These are phyloP conservation scores for Parachaetomium inaequale DNA, from an alignment of 495 filamentous ascomycete genomes.

Conservation along the genomic window DNA sequence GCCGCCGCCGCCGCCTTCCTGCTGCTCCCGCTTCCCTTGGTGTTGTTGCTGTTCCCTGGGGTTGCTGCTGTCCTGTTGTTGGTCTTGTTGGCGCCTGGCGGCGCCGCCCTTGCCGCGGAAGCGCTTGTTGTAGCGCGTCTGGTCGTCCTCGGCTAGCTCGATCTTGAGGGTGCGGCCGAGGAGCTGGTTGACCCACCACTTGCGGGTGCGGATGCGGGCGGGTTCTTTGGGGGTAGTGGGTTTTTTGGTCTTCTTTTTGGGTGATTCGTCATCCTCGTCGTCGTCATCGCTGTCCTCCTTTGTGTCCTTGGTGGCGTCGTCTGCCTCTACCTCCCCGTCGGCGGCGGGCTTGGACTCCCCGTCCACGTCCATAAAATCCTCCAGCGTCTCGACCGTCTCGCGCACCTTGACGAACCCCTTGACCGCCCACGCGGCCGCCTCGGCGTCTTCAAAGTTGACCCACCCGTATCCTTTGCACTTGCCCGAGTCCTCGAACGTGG, in stretches of 20 bases:
- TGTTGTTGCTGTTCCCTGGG: conserved; percentile 36
- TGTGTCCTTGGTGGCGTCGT: conserved; percentile 38
- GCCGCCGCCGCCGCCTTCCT: conserved; percentile 4
- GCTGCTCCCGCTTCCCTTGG: conserved; percentile 47
- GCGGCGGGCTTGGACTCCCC: conserved; percentile 38
- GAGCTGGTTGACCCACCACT: conserved; percentile 79
- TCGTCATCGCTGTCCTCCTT: conserved; percentile 23
- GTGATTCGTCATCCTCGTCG: not conserved
- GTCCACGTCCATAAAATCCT: conserved; percentile 57
- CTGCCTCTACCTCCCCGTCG: conserved; percentile 44
- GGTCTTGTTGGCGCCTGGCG: conserved; percentile 13
- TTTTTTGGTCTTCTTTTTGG: conserved; percentile 11
- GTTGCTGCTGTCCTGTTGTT: conserved; percentile 11
- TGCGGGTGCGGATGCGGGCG: conserved; percentile 57
- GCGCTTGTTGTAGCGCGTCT: conserved; percentile 83
- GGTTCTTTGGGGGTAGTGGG: conserved; percentile 25
- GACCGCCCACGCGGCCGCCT: conserved; percentile 72
- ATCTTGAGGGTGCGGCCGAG: conserved; percentile 75
- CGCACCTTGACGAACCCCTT: conserved; percentile 69
- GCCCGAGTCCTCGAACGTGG: conserved; percentile 92
- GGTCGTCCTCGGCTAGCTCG: conserved; percentile 90
- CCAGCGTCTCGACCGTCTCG: conserved; percentile 51
- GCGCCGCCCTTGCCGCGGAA: conserved; percentile 68
- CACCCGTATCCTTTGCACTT: conserved; percentile 98
- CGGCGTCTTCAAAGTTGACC: conserved; percentile 80